These are phyloP conservation scores for Cyclospora cayetanensis DNA, from an alignment of 169 alveolate genomes.

Conservation along the genomic window DNA sequence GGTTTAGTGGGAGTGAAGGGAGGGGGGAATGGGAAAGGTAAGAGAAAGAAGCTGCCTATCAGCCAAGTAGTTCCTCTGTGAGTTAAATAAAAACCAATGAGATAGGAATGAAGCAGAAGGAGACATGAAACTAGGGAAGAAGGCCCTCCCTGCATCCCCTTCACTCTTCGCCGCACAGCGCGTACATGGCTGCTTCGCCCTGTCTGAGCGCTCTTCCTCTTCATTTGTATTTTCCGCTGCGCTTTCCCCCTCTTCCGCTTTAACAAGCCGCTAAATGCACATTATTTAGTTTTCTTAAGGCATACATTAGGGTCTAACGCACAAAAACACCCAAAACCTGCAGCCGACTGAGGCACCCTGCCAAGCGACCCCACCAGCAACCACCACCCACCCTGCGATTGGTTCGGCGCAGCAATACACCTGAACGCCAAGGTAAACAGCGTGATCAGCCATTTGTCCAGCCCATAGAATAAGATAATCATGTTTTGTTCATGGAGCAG, in stretches of 20 bases:
- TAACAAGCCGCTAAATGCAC: neutral
- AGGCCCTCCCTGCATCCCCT: neutral
- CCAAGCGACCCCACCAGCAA: slow-evolving; percentile 11
- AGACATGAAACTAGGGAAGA: neutral
- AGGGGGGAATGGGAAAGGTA: neutral
- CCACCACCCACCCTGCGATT: slow-evolving; percentile 10
- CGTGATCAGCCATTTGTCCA: no score
- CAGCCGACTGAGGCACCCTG: slow-evolving; percentile 23
- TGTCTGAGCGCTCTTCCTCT: neutral
- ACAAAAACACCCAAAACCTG: neutral
- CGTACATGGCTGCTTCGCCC: neutral
- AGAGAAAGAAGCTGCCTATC: neutral
- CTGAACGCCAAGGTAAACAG: no score
- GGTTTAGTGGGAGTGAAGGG: neutral
- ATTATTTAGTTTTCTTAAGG: neutral
- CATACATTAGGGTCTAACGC: neutral
- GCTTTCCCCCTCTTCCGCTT: neutral
- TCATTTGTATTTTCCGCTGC: no score
- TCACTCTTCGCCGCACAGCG: neutral
- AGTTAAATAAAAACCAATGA: neutral
- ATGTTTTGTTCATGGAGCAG: no score
- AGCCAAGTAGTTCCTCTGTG: no score
- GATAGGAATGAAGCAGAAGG: neutral
- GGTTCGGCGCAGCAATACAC: neutral
- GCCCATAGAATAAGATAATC: no score